phyloP scores from a whole-genome alignment of 257 asterid genomes.

The Echites panduratus region DNA sequence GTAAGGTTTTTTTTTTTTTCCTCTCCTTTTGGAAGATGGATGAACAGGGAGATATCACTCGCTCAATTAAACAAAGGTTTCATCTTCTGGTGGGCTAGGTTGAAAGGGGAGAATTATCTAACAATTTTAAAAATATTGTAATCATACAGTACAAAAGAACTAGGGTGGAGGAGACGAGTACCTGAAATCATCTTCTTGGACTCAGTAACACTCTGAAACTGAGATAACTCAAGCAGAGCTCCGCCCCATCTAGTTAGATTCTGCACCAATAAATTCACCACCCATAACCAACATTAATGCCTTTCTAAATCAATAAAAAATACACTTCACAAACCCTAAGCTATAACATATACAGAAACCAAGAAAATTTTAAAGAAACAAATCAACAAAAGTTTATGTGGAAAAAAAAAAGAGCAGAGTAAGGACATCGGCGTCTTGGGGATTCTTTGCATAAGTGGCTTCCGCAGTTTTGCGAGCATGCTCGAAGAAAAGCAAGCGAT shows the following conservation, averaged over 20 bases:
- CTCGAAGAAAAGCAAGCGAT: constrained; percentile 80
- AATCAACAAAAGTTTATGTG: background rate
- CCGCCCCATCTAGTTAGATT: constrained; percentile 93
- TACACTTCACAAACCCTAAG: background rate
- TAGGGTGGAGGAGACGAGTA: constrained; percentile 7
- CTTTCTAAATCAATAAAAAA: background rate
- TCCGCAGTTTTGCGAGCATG: constrained; percentile 82
- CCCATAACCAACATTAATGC: background rate
- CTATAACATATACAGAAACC: background rate
- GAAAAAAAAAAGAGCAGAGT: background rate
- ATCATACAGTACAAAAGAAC: background rate
- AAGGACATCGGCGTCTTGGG: constrained; percentile 73
- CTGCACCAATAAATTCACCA: constrained; percentile 34
- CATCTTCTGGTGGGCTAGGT: no score
- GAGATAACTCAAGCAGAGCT: constrained; percentile 76
- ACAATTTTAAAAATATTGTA: background rate
- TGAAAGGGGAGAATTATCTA: background rate
- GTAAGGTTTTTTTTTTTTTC: background rate
- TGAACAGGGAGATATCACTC: background rate
- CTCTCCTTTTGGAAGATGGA: background rate
- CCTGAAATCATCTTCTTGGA: constrained; percentile 80
- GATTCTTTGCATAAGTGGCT: constrained; percentile 54
- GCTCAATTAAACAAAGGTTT: background rate
- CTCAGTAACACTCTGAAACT: constrained; percentile 65
- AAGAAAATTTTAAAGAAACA: background rate